phyloP scores from a whole-genome alignment of 2,329 filamentous ascomycete genomes.

The Geosmithia morbida region DNA sequence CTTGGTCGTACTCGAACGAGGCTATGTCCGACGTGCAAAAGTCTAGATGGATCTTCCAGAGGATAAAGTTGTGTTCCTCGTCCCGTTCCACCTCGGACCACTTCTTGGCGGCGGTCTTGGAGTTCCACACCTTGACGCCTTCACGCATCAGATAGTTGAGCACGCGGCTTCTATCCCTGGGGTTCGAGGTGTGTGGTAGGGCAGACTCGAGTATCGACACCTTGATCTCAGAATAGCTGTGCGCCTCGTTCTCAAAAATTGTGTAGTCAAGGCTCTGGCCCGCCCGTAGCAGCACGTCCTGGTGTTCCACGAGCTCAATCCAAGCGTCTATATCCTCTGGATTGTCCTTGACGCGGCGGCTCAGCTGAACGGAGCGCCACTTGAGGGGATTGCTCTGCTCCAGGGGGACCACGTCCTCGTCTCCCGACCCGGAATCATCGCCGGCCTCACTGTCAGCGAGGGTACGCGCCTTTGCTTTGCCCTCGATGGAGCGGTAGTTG shows the following conservation, averaged over 20 bases:
- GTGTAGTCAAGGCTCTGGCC: conserved; percentile 27
- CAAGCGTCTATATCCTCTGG: conserved; percentile 59
- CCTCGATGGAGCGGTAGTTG: conserved; percentile 52
- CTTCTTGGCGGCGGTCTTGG: conserved; percentile 40
- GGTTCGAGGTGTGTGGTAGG: conserved; percentile 35
- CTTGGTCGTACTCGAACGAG: conserved; percentile 52
- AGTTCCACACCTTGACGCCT: conserved; percentile 60
- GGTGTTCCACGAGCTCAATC: conserved; percentile 66
- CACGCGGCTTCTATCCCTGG: conserved; percentile 41
- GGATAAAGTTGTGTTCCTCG: conserved; percentile 22
- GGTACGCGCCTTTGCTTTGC: conserved; percentile 34
- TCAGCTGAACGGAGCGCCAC: conserved; percentile 45
- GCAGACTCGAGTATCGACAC: conserved; percentile 70
- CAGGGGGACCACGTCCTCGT: conserved; percentile 15
- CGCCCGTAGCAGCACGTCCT: conserved; percentile 49
- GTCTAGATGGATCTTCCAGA: conserved; percentile 65
- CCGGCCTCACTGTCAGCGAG: conserved; percentile 30
- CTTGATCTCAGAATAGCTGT: conserved; percentile 64
- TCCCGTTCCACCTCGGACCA: conserved; percentile 41
- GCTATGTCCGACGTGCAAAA: conserved; percentile 56
- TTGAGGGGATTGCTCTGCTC: conserved; percentile 29
- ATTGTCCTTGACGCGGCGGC: conserved; percentile 45
- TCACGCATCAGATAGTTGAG: conserved; percentile 59
- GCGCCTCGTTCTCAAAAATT: conserved; percentile 43
- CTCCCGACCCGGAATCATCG: conserved; percentile 32